Percentiles rank a stretch among this genome's conserved stretches.
Evolutionary conservation across 2,329 filamentous ascomycete genomes (phyloP).

Genomic region (Ophiostoma sp.): DNA sequence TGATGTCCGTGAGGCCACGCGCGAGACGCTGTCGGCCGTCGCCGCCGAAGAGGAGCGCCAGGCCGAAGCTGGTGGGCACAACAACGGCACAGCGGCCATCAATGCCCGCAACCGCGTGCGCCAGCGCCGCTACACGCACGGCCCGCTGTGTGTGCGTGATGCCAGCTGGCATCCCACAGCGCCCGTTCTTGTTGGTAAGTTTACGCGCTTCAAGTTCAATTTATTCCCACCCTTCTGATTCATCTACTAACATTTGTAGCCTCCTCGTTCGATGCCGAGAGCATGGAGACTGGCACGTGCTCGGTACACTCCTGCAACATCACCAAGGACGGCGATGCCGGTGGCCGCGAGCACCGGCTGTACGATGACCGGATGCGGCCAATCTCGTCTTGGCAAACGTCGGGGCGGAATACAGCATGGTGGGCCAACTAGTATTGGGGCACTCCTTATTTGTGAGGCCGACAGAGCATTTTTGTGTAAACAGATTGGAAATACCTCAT

Average conservation of each 20-base stretch:
- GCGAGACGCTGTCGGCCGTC: neutral
- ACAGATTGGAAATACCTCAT: neutral
- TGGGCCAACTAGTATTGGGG: neutral
- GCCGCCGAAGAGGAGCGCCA: slow-evolving; percentile 15
- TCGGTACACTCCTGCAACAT: slow-evolving; percentile 79
- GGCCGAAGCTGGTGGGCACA: neutral
- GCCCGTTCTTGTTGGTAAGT: slow-evolving; percentile 69
- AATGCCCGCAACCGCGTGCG: neutral
- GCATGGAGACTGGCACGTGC: slow-evolving; percentile 66
- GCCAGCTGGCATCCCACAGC: slow-evolving; percentile 88
- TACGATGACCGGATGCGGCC: slow-evolving; percentile 61
- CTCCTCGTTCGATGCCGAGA: slow-evolving; percentile 49
- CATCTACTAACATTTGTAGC: neutral
- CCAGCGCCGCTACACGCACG: slow-evolving; percentile 14
- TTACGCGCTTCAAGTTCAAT: slow-evolving; percentile 22
- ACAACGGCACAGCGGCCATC: neutral
- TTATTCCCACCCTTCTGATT: no score
- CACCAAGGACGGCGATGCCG: slow-evolving; percentile 62
- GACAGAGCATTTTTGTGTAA: neutral
- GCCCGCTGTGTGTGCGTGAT: slow-evolving; percentile 74
- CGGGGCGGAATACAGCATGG: neutral
- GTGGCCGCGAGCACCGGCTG: slow-evolving; percentile 57
- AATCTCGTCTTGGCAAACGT: slow-evolving; percentile 20
- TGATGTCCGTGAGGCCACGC: slow-evolving; percentile 72
- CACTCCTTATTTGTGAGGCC: no score